Conservation (phyloP, 164 flowering plant species). For the Annona squamosa region DNA sequence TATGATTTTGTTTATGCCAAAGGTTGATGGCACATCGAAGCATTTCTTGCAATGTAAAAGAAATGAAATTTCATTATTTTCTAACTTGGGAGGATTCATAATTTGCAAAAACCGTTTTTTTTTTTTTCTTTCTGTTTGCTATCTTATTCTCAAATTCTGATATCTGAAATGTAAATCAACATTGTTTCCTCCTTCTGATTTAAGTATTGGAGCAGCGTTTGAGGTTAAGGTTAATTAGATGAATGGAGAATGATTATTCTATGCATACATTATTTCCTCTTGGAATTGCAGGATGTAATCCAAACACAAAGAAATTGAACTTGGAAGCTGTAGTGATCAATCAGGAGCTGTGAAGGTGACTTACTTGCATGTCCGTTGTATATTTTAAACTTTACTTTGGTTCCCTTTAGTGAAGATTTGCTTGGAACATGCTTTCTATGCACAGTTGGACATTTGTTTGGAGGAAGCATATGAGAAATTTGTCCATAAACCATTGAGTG, state of each 20-base stretch:
- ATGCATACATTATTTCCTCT: background rate
- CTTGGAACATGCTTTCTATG: background rate
- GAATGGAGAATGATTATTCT: background rate
- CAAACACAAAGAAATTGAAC: conserved; percentile 87
- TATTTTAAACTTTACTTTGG: background rate
- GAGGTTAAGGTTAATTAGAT: background rate
- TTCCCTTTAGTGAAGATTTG: background rate
- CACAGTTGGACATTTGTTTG: background rate
- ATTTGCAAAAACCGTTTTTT: background rate
- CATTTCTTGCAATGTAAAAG: background rate
- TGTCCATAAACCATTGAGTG: background rate
- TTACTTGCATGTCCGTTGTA: conserved; percentile 2
- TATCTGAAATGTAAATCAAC: background rate
- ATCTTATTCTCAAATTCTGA: background rate
- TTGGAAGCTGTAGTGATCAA: conserved; percentile 69
- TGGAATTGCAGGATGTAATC: conserved; percentile 57
- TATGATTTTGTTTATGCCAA: background rate
- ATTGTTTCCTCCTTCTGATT: background rate
- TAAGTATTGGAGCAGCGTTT: background rate
- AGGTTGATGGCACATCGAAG: background rate
- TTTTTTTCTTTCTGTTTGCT: no score
- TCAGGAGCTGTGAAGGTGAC: conserved; percentile 85
- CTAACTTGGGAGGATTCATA: background rate
- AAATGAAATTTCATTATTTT: background rate
- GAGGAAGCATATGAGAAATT: background rate